Percentiles rank a stretch among this genome's conserved stretches.
phyloP scores from a whole-genome alignment of 2,329 filamentous ascomycete genomes.

The Endothia cerciana region DNA sequence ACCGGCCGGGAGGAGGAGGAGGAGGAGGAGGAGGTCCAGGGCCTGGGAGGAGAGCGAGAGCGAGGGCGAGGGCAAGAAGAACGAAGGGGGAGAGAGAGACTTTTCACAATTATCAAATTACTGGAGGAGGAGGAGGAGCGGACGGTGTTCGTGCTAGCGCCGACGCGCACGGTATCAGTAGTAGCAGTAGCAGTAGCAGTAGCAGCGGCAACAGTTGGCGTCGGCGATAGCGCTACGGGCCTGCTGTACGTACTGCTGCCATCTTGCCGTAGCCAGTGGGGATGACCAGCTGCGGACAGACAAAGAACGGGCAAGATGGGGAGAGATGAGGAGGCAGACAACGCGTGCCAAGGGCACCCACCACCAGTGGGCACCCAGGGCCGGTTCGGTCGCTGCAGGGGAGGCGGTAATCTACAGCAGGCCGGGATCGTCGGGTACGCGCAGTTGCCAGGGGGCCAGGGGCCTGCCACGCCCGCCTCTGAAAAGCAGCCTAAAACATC shows the following conservation, averaged over 20 bases:
- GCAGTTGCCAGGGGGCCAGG: not conserved
- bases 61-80: not conserved
- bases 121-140: not conserved
- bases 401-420: not conserved
- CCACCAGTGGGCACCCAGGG: too few species aligned
- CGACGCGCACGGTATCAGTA: not conserved
- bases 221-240: not conserved
- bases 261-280: not conserved
- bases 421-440: not conserved
- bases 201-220: not conserved
- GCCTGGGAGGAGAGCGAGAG: not conserved
- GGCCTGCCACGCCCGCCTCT: not conserved
- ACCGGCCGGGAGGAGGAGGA: too few species aligned
- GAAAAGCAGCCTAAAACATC: not conserved
- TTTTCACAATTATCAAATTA: not conserved
- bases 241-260: not conserved
- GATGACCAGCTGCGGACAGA: not conserved
- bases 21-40: not conserved
- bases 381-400: conserved; percentile 2
- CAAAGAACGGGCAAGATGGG: not conserved
- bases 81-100: not conserved
- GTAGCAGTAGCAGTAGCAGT: not conserved
- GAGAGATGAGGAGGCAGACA: not conserved
- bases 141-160: not conserved
- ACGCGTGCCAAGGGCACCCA: too few species aligned